Evolutionary conservation across 2,329 filamentous ascomycete genomes (phyloP).

Genomic region (Colletotrichum agaves): DNA sequence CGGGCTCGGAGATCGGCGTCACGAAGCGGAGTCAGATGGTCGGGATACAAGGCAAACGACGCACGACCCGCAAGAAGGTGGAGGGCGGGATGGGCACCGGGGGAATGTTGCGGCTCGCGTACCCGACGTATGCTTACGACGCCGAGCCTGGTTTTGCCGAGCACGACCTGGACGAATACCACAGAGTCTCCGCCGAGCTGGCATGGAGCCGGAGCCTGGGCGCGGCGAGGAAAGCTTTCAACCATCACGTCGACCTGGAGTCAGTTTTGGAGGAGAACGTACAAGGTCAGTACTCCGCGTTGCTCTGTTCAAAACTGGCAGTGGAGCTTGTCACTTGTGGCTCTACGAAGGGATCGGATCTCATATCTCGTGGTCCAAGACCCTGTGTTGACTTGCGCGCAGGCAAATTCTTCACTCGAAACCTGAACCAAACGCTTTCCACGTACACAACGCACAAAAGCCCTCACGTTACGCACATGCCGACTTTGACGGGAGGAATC

Average conservation of each 20-base stretch:
- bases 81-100: conserved; percentile 52
- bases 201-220: conserved; percentile 75
- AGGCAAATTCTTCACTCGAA: conserved; percentile 66
- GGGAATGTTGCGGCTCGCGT: conserved; percentile 48
- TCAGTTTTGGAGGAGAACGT: conserved; percentile 73
- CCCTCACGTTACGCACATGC: conserved; percentile 76
- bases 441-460: conserved; percentile 69
- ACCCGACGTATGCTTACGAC: conserved; percentile 54
- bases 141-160: conserved; percentile 77
- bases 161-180: conserved; percentile 73
- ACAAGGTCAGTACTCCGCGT: conserved; percentile 55
- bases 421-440: conserved; percentile 69
- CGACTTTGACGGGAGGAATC: conserved; percentile 72
- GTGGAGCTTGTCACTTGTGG: no score
- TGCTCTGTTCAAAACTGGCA: not conserved
- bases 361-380: no score
- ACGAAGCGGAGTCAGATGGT: conserved; percentile 56
- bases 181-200: conserved; percentile 70
- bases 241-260: conserved; percentile 71
- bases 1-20: conserved; percentile 52
- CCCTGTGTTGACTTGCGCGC: not conserved
- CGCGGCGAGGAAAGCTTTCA: conserved; percentile 70
- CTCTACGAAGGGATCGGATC: not conserved
- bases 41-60: conserved; percentile 57
- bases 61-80: conserved; percentile 47